Base-by-base conservation (phyloP, 2,329 filamentous ascomycete species). In the Nigrospora sphaerica region DNA sequence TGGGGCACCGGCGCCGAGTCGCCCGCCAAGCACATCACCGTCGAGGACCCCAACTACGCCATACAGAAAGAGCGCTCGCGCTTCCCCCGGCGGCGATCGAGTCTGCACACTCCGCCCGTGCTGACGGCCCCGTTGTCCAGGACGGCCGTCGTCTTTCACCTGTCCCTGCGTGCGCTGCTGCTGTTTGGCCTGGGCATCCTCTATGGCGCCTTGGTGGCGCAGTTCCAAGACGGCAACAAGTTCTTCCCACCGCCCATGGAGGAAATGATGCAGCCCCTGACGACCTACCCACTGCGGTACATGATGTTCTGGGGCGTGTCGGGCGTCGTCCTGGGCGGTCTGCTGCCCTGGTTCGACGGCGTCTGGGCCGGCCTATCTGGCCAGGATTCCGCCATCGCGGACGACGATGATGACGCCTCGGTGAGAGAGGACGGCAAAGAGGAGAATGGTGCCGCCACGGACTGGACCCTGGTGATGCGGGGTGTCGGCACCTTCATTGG, bases 281-380 rank as follows among this genome's bases (percentile, higher is more conserved):
- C 45, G 7, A 59, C 64, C 12, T 69, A 70, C 48, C 71, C 74
- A 50, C 85, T 82, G 78, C 67, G 71, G 38, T 95, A 95, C 62
- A 70, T 95, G 46, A 68, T 74, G 0, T 84, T 87, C 52, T 98
- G 93, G 92, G 93, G 90, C 1, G 57, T 85, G 11, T 83, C 85
- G 0, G 91, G 90, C 14, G 80, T 95, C 5, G 73, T 78, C 1
- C 68, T 96, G 19, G 93, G 93, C 6, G 85, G 82, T 47, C 66
- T 95, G 43, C 68, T 97, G 47, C 93, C 93, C 1, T 92, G 85
- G 78, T 78, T 95, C 17, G 93, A 98, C 63, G 71, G 77, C 12
- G 63, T 90, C 11, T 93, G 86, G 80, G 81, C 85, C 49, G 70
- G 75, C 38, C 64, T 70, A 9, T 68, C 74, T 53, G 69, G 71